Evolutionary conservation across 2,329 filamentous ascomycete genomes (phyloP).

Genomic region (Diaporthe longicolla): DNA sequence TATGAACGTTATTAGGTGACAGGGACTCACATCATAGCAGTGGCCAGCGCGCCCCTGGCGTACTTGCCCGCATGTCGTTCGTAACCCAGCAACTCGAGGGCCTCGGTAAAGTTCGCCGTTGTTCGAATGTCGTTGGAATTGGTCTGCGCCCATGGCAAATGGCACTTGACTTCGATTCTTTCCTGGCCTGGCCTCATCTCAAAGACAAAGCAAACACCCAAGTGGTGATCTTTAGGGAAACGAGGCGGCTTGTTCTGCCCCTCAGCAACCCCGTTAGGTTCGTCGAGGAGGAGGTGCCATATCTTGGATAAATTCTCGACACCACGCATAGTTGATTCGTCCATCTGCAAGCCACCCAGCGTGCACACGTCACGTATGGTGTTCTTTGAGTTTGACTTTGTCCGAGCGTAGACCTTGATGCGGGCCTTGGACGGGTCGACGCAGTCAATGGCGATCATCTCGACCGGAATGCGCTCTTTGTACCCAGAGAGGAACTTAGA

Average conservation of each 20-base stretch:
- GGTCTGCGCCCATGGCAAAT: conserved; percentile 40
- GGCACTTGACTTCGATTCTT: conserved; percentile 37
- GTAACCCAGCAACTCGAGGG: conserved; percentile 35
- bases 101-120: conserved; percentile 37
- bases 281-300: conserved; percentile 41
- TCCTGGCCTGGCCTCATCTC: conserved; percentile 39
- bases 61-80: conserved; percentile 35
- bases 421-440: conserved; percentile 39
- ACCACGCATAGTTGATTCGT: conserved; percentile 24
- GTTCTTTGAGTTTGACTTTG: conserved; percentile 25
- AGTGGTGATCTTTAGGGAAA: conserved; percentile 26
- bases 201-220: conserved; percentile 39
- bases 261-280: conserved; percentile 5
- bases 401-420: conserved; percentile 42
- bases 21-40: conserved; percentile 21
- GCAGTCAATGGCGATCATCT: conserved; percentile 41
- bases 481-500: conserved; percentile 28
- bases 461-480: conserved; percentile 17
- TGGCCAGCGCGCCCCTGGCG: conserved; percentile 28
- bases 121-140: conserved; percentile 38
- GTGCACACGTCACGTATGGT: conserved; percentile 41
- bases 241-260: conserved; percentile 30
- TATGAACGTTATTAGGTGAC: no score
- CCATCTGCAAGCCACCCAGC: conserved; percentile 36
- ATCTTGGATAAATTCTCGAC: conserved; percentile 26